Evolutionary conservation across 306 rosid genomes (phyloP).

Genomic region (Chamaecrista fasciculata): DNA sequence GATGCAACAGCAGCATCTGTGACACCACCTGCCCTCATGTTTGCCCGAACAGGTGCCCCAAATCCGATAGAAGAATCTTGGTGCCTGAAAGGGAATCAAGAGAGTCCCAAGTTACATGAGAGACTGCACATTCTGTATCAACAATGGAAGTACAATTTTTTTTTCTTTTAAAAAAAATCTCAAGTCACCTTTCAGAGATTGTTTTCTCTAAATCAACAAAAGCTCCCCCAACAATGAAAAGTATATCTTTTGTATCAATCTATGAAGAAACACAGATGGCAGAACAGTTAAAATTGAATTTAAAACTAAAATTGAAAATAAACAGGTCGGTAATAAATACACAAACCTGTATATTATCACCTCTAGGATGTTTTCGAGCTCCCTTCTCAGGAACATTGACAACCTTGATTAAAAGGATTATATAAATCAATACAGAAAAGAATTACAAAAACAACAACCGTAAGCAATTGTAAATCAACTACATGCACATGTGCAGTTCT

Average conservation of each 20-base stretch:
- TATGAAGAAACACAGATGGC: conserved; percentile 38
- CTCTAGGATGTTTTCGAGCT: conserved; percentile 95
- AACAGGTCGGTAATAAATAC: too few relatives aligned
- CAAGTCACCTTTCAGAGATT: conserved; percentile 87
- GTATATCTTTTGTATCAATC: conserved; percentile 98
- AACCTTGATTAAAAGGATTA: conserved; percentile 51
- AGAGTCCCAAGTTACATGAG: conserved; percentile 11
- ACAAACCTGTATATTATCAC: conserved; percentile 88
- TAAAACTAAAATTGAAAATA: too few relatives aligned
- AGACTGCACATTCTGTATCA: conserved; percentile 6
- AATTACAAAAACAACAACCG: neutral
- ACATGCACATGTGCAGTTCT: neutral
- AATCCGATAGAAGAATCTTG: conserved; percentile 98
- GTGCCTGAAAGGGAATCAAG: conserved; percentile 50
- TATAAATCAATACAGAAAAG: conserved; percentile 28
- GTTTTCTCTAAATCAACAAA: conserved; percentile 96
- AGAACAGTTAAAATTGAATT: conserved; percentile 16
- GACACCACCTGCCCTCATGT: conserved; percentile 78
- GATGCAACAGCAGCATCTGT: conserved; percentile 83
- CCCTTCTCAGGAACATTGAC: conserved; percentile 99
- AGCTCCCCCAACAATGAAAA: conserved; percentile 97
- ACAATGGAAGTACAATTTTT: neutral
- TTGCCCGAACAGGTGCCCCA: conserved; percentile 93
- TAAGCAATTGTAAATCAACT: neutral
- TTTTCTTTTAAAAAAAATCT: conserved; percentile 16